Evolutionary conservation across 495 filamentous ascomycete species (phyloP), one percentile per base, ranked within the genome.

Genomic region (Hypoxylon subgilvum): DNA sequence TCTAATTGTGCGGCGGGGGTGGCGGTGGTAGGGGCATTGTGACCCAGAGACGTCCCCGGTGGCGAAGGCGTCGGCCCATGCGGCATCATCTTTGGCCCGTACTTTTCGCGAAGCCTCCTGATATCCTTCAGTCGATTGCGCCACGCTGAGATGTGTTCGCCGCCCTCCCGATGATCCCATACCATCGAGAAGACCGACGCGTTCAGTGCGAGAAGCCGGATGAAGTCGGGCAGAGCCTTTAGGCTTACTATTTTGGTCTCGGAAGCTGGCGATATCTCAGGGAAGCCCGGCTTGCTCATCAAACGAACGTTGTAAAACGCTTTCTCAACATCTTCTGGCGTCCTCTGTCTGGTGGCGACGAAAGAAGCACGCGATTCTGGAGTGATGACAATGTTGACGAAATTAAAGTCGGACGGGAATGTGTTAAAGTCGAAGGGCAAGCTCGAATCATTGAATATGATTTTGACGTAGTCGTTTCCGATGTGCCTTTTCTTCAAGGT

Each of bases 381-480:
- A 1, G 88, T 90, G 67, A 99, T 91, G 60, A 97, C 86, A 59
- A 99, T 97, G 73, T 96, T 90, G 72, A 97, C 90, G 58, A 86
- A 94, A 70, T 96, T 96, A 78, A 97, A 96, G 58, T 90, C 87
- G 0, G 90, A 92, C 0, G 90, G 90, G 55, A 99, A 92, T 3
- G 91, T 96, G 70, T 96, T 85, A 65, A 96, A 95, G 48, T 83
- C 79, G 78, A 96, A 97, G 0, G 90, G 86, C 19, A 83, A 67
- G 18, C 96, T 93, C 12, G 92, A 96, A 53, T 94, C 89, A 69
- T 99, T 99, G 76, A 92, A 99, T 42, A 99, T 86, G 63, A 99
- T 96, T 64, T 95, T 97, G 60, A 99, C 95, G 65, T 88, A 95
- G 74, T 99, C 96, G 66, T 99, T 99, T 32, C 95, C 95, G 34